Percentiles rank a stretch among this genome's conserved stretches.
phyloP scores from a whole-genome alignment of 768 basidiomycete genomes.

The Auriscalpium microsporum region DNA sequence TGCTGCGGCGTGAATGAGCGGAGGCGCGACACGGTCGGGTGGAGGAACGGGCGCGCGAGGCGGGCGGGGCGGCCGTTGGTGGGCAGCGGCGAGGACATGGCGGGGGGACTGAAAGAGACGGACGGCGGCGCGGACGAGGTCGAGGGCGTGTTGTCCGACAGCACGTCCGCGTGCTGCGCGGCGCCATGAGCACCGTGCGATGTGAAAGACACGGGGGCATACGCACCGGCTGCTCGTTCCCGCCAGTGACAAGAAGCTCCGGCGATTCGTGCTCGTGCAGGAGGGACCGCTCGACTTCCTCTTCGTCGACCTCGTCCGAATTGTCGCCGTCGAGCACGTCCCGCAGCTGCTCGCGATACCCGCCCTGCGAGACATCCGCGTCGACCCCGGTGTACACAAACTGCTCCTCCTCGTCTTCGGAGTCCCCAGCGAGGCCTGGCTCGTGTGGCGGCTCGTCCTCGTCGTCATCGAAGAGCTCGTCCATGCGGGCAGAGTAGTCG shows the following conservation, averaged over 20 bases:
- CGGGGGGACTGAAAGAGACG: constrained; percentile 31
- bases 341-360: constrained; percentile 60
- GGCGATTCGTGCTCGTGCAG: constrained; percentile 23
- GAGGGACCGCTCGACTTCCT: constrained; percentile 40
- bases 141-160: constrained; percentile 21
- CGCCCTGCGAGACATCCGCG: constrained; percentile 36
- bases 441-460: constrained; percentile 13
- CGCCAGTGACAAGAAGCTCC: neutral
- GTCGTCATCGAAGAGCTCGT: constrained; percentile 48
- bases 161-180: constrained; percentile 27
- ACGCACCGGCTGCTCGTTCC: constrained; percentile 25
- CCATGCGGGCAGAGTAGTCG: constrained; percentile 63
- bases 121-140: constrained; percentile 26
- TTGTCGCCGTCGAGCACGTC: constrained; percentile 66
- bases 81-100: constrained; percentile 28
- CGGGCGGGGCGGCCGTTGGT: constrained; percentile 26
- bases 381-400: constrained; percentile 75
- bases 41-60: constrained; percentile 50
- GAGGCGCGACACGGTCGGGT: constrained; percentile 72
- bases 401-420: constrained; percentile 38
- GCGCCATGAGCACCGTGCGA: constrained; percentile 19
- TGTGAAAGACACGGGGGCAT: constrained; percentile 6
- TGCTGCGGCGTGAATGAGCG: constrained; percentile 56
- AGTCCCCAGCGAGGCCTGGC: constrained; percentile 16
- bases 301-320: constrained; percentile 38